Base-by-base conservation (phyloP, 352 stramenopile species). In the Paralagenidium karlingii region DNA sequence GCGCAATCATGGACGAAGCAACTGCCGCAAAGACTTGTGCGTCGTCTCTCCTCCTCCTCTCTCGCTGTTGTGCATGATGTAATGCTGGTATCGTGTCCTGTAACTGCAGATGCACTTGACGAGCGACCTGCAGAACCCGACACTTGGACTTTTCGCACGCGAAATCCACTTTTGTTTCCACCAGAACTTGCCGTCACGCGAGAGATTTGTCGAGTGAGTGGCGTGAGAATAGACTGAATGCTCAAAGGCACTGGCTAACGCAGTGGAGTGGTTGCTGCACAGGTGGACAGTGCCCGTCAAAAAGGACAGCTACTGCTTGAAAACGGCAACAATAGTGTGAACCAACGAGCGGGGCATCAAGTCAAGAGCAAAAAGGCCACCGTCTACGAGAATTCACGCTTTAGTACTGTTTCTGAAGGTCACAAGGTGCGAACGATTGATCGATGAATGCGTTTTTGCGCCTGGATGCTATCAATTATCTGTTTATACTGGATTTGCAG, bases 361-460 rank as follows among this genome's bases (percentile, higher is more conserved):
- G 33, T 60, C 6, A 64, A 47, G 13, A 44, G 40, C 13, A 60
- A 49, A 30, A 64, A 68, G 45, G 53, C 54, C 40, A 91, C 60
- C 1, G 59, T 91, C 12, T 85, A 82, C 41, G 58, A 66, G 2
- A 91, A 88, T 38, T 87, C 77, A 8, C 60, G 77, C 20, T 88
- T 91, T 38, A 55, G 51, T n/a, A n/a, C n/a, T n/a, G n/a, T n/a
- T n/a, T n/a, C n/a, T n/a, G n/a, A n/a, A n/a, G n/a, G n/a, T n/a
- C n/a, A n/a, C n/a, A n/a, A n/a, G n/a, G n/a, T n/a, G n/a, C n/a
- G n/a, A n/a, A n/a, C n/a, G n/a, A n/a, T n/a, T n/a, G n/a, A n/a
- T n/a, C n/a, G n/a, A n/a, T n/a, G n/a, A n/a, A n/a, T n/a, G n/a
- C n/a, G n/a, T n/a, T n/a, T n/a, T n/a, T n/a, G n/a, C n/a, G n/a